Evolutionary conservation across 148 eudicot species (phyloP).

Genomic region (Gaultheria prostrata): DNA sequence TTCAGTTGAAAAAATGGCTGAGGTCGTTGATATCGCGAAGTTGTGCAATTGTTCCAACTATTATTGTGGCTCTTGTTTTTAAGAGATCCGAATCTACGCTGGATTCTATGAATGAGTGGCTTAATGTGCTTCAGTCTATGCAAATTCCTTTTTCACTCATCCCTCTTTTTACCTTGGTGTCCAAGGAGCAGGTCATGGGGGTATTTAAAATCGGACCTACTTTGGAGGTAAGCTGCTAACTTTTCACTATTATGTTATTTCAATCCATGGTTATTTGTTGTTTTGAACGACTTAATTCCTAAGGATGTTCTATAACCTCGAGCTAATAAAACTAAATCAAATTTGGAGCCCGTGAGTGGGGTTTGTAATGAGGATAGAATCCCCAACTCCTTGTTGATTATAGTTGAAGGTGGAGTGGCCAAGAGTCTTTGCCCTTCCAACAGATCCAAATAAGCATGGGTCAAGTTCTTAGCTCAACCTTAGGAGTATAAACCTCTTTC

Average conservation of each 20-base stretch:
- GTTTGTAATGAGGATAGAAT: not conserved
- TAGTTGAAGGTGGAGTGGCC: not conserved
- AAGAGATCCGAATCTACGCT: slow-evolving; percentile 63
- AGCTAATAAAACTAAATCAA: not conserved
- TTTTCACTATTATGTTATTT: not conserved
- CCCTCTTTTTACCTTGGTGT: slow-evolving; percentile 79
- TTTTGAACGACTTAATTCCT: not conserved
- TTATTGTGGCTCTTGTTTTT: slow-evolving; percentile 60
- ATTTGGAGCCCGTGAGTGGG: not conserved
- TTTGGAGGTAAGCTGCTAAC: slow-evolving; percentile 46
- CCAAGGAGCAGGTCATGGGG: slow-evolving; percentile 79
- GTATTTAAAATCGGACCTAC: slow-evolving; percentile 65
- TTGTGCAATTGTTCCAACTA: slow-evolving; percentile 83
- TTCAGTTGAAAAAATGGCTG: slow-evolving; percentile 62
- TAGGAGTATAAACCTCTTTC: not conserved
- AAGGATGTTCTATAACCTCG: not conserved
- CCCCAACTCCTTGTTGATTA: not conserved
- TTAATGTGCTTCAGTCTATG: slow-evolving; percentile 87
- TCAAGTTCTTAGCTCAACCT: not conserved
- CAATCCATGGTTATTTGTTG: not conserved
- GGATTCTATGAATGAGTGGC: slow-evolving; percentile 80
- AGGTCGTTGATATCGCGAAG: slow-evolving; percentile 80
- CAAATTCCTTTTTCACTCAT: slow-evolving; percentile 89
- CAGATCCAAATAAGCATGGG: not conserved
- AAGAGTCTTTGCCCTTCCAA: not conserved